Evolutionary conservation across 2,329 filamentous ascomycete genomes (phyloP).

Genomic region (Salinomyces thailandicus): DNA sequence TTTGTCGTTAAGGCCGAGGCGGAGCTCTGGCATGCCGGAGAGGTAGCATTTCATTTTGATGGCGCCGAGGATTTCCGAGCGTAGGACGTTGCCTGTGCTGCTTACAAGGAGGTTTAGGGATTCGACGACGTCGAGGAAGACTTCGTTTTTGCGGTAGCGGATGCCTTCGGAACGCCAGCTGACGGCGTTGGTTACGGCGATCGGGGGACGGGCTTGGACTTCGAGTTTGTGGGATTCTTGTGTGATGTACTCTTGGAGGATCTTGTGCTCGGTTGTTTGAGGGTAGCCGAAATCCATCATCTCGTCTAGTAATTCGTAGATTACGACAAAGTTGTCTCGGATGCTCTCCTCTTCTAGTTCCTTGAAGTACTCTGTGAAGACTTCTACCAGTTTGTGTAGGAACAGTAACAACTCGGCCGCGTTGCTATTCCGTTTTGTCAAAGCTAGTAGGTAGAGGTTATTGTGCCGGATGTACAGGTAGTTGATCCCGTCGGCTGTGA

Average conservation of each 20-base stretch:
- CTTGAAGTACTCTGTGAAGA: slow-evolving; percentile 99
- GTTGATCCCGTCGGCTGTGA: slow-evolving; percentile 97
- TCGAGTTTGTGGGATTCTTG: slow-evolving; percentile 98
- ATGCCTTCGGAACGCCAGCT: slow-evolving; percentile 98
- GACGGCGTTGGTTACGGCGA: slow-evolving; percentile 95
- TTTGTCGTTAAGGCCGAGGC: slow-evolving; percentile 93
- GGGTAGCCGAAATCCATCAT: slow-evolving; percentile 99
- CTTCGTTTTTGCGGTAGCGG: slow-evolving; percentile 97
- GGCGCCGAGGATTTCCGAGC: slow-evolving; percentile 90
- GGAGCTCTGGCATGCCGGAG: slow-evolving; percentile 93
- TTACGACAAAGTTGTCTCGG: slow-evolving; percentile 97
- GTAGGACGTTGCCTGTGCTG: slow-evolving; percentile 84
- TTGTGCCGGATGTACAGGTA: slow-evolving; percentile 99
- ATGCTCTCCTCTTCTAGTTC: slow-evolving; percentile 97
- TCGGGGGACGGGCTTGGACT: slow-evolving; percentile 87
- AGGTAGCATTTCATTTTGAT: slow-evolving; percentile 99
- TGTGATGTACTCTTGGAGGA: slow-evolving; percentile 91
- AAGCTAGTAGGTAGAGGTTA: slow-evolving; percentile 93
- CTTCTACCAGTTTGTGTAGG: slow-evolving; percentile 94
- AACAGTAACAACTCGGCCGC: slow-evolving; percentile 97
- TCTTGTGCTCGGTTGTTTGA: slow-evolving; percentile 96
- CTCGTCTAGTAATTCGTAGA: slow-evolving; percentile 96
- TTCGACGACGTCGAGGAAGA: slow-evolving; percentile 95
- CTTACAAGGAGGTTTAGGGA: slow-evolving; percentile 92
- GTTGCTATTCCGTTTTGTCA: slow-evolving; percentile 98